Percentiles rank a stretch among this genome's conserved stretches.
These are phyloP conservation scores for Blastobotrys aristatus DNA, from an alignment of 1,139 yeast genomes.

Conservation along the genomic window DNA sequence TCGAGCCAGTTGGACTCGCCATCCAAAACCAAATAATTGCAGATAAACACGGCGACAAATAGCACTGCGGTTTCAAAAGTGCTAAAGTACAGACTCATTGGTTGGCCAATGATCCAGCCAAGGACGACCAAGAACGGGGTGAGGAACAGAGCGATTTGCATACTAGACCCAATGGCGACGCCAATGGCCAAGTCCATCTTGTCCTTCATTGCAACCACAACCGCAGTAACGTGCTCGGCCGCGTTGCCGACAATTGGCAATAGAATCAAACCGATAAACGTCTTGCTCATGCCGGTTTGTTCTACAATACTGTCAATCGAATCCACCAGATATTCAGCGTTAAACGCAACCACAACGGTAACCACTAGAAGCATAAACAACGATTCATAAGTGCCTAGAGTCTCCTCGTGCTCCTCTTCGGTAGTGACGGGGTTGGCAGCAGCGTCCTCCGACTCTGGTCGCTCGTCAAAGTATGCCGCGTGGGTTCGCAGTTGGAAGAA, in stretches of 20 bases:
- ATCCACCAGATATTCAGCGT: conserved; percentile 91
- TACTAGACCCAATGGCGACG: conserved; percentile 94
- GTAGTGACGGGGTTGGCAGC: conserved; percentile 24
- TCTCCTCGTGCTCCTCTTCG: conserved; percentile 24
- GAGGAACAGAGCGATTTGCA: conserved; percentile 90
- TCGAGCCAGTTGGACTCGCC: conserved; percentile 97
- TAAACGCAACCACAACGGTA: conserved; percentile 78
- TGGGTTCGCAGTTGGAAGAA: conserved; percentile 88
- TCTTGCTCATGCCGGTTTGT: conserved; percentile 80
- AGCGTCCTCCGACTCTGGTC: conserved; percentile 23
- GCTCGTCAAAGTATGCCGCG: conserved; percentile 52
- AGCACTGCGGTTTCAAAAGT: conserved; percentile 90
- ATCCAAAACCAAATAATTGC: conserved; percentile 81
- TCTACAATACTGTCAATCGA: conserved; percentile 86
- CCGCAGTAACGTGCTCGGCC: conserved; percentile 96
- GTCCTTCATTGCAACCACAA: conserved; percentile 88
- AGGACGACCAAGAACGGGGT: conserved; percentile 91
- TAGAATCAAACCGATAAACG: conserved; percentile 88
- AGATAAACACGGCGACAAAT: conserved; percentile 81
- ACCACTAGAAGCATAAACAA: conserved; percentile 45
- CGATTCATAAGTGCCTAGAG: conserved; percentile 28
- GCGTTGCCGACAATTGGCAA: conserved; percentile 98
- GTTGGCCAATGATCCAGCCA: conserved; percentile 87
- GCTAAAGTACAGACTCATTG: conserved; percentile 88
- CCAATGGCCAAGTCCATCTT: conserved; percentile 98